phyloP scores from a whole-genome alignment of 768 basidiomycete species.

The Russula sp. region DNA sequence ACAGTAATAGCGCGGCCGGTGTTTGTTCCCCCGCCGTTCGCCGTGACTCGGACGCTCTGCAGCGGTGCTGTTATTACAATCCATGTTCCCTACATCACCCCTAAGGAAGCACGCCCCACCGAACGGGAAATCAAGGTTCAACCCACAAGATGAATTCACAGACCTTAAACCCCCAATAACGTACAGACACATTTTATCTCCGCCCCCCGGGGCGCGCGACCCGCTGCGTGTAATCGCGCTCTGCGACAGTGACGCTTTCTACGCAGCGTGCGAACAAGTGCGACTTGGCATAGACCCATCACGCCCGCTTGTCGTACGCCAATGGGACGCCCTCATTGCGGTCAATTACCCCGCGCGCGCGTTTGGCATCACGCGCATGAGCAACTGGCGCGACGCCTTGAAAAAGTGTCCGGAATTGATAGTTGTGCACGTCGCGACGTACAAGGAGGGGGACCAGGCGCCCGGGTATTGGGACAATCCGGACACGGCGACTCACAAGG shows the following conservation, averaged over 20 bases:
- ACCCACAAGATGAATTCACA: slow-evolving; percentile 38
- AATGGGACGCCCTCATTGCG: slow-evolving; percentile 88
- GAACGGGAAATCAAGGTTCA: slow-evolving; percentile 16
- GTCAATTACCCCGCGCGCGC: slow-evolving; percentile 93
- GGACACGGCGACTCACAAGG: slow-evolving; percentile 89
- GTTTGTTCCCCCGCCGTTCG: too few relatives aligned
- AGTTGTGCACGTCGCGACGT: slow-evolving; percentile 93
- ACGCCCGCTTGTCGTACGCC: slow-evolving; percentile 72
- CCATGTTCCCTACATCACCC: slow-evolving; percentile 16
- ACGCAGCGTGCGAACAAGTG: slow-evolving; percentile 80
- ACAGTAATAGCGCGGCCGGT: too few relatives aligned
- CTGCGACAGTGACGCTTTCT: slow-evolving; percentile 88
- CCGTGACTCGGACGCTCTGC: too few relatives aligned
- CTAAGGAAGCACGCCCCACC: slow-evolving; percentile 8
- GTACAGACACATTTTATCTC: slow-evolving; percentile 69
- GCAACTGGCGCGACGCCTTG: slow-evolving; percentile 73
- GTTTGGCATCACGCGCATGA: slow-evolving; percentile 91
- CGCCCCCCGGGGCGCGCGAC: slow-evolving; percentile 62
- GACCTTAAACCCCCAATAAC: slow-evolving; percentile 67
- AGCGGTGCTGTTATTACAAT: neutral
- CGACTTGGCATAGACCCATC: slow-evolving; percentile 59
- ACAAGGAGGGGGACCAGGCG: slow-evolving; percentile 78
- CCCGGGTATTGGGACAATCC: slow-evolving; percentile 92
- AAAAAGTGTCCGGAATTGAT: slow-evolving; percentile 79
- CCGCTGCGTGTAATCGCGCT: slow-evolving; percentile 82